These are phyloP conservation scores for Exophiala dermatitidis DNA, from an alignment of 2,329 filamentous ascomycete genomes.

Conservation along the genomic window DNA sequence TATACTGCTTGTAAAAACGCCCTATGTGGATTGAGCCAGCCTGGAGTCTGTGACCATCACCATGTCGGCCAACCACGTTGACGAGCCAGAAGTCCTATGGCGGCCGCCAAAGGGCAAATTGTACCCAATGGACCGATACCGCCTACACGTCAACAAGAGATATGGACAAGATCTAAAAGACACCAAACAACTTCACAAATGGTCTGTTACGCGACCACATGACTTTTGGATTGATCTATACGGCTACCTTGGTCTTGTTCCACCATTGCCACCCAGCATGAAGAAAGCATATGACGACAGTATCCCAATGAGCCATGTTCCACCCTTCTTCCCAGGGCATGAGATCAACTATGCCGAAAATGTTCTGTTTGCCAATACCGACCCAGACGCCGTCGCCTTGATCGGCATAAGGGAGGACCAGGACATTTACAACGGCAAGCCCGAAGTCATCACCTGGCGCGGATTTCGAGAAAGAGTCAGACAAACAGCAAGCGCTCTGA, in stretches of 20 bases:
- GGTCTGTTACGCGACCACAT: conserved; percentile 35
- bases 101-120: background rate
- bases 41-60: background rate
- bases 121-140: conserved; percentile 14
- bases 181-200: conserved; percentile 36
- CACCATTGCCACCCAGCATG: conserved; percentile 29
- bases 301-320: conserved; percentile 33
- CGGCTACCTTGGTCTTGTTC: conserved; percentile 30
- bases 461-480: conserved; percentile 35
- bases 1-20: too few species aligned
- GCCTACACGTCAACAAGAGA: conserved; percentile 13
- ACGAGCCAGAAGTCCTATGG: background rate
- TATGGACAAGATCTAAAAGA: conserved; percentile 8
- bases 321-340: conserved; percentile 34
- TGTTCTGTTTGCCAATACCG: conserved; percentile 31
- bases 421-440: conserved; percentile 29
- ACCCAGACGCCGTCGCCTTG: conserved; percentile 33
- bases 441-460: conserved; percentile 35
- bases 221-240: conserved; percentile 40
- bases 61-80: background rate
- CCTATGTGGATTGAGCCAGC: too few species aligned
- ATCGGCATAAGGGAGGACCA: conserved; percentile 37
- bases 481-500: conserved; percentile 34
- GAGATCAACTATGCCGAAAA: conserved; percentile 38
- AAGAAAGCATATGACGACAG: conserved; percentile 34